Percentiles rank a stretch among this genome's conserved stretches.
phyloP scores from a whole-genome alignment of 768 basidiomycete species.

The Russula virescens region DNA sequence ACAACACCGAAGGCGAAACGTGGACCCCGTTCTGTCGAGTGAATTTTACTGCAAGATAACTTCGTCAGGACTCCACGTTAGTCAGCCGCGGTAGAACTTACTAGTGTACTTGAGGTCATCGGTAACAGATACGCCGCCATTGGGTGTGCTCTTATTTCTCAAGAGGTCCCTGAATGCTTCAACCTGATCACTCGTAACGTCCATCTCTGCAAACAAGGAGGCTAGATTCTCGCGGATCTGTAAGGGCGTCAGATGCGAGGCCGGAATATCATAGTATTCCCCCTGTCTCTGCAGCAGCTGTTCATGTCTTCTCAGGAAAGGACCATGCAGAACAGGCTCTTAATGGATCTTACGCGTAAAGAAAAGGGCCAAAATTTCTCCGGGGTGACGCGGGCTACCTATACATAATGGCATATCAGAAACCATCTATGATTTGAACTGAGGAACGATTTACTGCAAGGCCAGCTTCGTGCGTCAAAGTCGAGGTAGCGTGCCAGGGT shows the following conservation, averaged over 20 bases:
- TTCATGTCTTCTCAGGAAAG: background rate
- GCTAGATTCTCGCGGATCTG: conserved; percentile 74
- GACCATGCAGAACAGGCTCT: background rate
- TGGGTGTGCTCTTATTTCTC: conserved; percentile 53
- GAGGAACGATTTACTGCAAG: conserved; percentile 52
- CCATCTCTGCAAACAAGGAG: conserved; percentile 42
- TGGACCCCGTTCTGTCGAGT: conserved; percentile 89
- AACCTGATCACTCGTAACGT: conserved; percentile 47
- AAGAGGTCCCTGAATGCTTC: conserved; percentile 57
- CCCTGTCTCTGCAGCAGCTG: conserved; percentile 73
- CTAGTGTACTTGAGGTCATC: conserved; percentile 88
- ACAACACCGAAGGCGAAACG: conserved; percentile 78
- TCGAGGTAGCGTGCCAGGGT: conserved; percentile 77
- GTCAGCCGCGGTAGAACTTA: conserved; percentile 35
- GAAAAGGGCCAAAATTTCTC: conserved; percentile 79
- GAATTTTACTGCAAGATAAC: conserved; percentile 64
- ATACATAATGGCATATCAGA: background rate
- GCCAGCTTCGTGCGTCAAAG: conserved; percentile 73
- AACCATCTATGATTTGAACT: background rate
- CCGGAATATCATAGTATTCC: conserved; percentile 76
- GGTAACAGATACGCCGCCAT: conserved; percentile 78
- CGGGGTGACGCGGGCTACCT: conserved; percentile 68
- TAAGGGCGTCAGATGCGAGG: conserved; percentile 56
- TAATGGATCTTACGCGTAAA: conserved; percentile 41
- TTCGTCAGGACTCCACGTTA: background rate